phyloP scores from a whole-genome alignment of 2,329 filamentous ascomycete species.

The Herpotrichia juniperi region DNA sequence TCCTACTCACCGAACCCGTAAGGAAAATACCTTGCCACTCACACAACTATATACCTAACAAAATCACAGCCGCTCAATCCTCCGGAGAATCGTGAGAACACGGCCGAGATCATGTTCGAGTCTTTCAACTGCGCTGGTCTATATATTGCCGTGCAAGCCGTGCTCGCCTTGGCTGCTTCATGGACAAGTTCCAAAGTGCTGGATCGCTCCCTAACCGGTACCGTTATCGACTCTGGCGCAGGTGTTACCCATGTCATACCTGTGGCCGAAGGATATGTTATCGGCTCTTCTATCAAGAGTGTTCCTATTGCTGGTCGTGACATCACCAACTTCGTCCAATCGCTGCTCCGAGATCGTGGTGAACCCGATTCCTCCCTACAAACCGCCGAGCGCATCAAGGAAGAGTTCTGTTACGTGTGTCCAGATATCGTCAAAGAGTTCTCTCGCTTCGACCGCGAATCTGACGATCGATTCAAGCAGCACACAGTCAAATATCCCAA shows the following conservation, averaged over 20 bases:
- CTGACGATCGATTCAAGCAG: constrained; percentile 82
- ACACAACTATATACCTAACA: constrained; percentile 14
- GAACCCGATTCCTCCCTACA: constrained; percentile 97
- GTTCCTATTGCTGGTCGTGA: constrained; percentile 98
- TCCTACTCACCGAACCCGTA: constrained; percentile 96
- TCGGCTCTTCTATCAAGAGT: constrained; percentile 98
- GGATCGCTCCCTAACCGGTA: constrained; percentile 93
- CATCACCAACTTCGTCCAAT: constrained; percentile 99
- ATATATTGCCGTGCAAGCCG: constrained; percentile 98
- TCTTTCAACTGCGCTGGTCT: constrained; percentile 99
- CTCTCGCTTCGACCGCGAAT: constrained; percentile 89
- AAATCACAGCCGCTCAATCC: constrained; percentile 84
- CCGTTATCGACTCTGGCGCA: constrained; percentile 97
- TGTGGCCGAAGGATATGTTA: constrained; percentile 97
- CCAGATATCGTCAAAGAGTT: constrained; percentile 99
- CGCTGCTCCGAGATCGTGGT: constrained; percentile 89
- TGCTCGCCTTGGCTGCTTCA: constrained; percentile 92
- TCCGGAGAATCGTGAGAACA: constrained; percentile 98
- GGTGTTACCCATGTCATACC: constrained; percentile 99
- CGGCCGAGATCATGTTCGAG: constrained; percentile 99
- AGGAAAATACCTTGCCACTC: constrained; percentile 32
- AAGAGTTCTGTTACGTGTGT: constrained; percentile 97
- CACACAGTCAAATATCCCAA: constrained; percentile 87
- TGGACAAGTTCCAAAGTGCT: constrained; percentile 99
- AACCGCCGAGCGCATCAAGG: constrained; percentile 97